Base-by-base conservation (phyloP, 2,329 filamentous ascomycete genomes). In the Escovopsis sp. region DNA sequence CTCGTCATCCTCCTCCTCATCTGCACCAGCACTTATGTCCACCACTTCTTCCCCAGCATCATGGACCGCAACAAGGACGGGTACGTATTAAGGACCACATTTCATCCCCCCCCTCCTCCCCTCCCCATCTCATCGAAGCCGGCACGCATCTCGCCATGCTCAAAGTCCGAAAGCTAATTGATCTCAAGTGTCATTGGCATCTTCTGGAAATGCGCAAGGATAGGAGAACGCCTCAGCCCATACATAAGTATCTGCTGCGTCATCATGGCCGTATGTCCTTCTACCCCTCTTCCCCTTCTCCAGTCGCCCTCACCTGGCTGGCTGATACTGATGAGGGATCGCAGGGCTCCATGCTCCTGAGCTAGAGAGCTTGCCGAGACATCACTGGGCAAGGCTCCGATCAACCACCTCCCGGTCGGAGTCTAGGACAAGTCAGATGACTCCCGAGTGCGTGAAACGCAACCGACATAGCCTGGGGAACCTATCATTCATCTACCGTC, bases 211-310 rank as follows among this genome's bases (percentile, higher is more conserved):
- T 87, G 79, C 48, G 91, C 91, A 24, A 73, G 91, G 49, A 79
- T 98, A 58, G 91, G 91, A 32, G 91, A 98, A 68, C 70, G 91
- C 48, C 61, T 98, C 50, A 95, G 87, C 59, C 91, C 91, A 35
- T 96, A 96, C 61, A 85, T 98, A 54, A 93, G 86, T 66, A 68
- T 96, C 58, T 93, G 86, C 60, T 96, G 89, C 60, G 71, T 95
- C 29, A 63, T 86, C 53, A 96, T 98, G 88, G 91, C 91, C 50
- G 91, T 95, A 61, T 46, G 71, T 60, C 9, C 29, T 24, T 12
- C 29, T 5, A 14, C 16, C 5, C n/a, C n/a, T 4, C 25, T 5
- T 33, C 11, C 37, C 30, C 16, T 38, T 7, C 9, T 43, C 27
- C 47, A 33, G 12, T 13, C 11, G 12, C 16, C 32, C 3, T 3